A percentile compares a stretch with the other conserved stretches of the same genome.
Conservation (phyloP, 1,284 basidiomycete species). For the Lignosus rhinocerotis region DNA sequence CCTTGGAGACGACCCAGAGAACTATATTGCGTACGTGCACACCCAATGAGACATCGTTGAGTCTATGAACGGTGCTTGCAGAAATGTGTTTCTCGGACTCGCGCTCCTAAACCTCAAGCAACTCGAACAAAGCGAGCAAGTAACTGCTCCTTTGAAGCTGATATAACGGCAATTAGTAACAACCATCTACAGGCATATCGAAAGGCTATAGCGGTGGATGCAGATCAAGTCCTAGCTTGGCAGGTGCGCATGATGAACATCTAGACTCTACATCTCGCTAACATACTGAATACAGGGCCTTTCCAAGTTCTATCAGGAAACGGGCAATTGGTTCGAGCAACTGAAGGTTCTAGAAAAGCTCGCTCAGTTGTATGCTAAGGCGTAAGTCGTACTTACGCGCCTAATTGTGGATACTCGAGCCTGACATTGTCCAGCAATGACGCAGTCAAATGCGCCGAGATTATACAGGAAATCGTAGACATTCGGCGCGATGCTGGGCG, state of each 20-base stretch:
- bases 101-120: conserved; percentile 75
- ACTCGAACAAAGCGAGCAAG: conserved; percentile 78
- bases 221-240: conserved; percentile 72
- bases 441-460: conserved; percentile 76
- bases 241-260: conserved; percentile 51
- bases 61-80: conserved; percentile 33
- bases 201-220: conserved; percentile 67
- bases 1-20: conserved; percentile 72
- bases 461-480: conserved; percentile 76
- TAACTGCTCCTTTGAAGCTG: conserved; percentile 41
- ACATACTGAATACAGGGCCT: conserved; percentile 53
- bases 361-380: conserved; percentile 54
- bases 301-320: conserved; percentile 71
- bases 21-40: conserved; percentile 77
- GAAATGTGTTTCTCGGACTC: conserved; percentile 82
- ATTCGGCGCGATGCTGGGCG: conserved; percentile 50
- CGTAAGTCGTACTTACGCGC: conserved; percentile 43
- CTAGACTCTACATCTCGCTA: background rate
- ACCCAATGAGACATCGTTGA: background rate
- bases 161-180: conserved; percentile 3
- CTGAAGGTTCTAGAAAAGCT: conserved; percentile 52
- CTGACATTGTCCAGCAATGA: conserved; percentile 57
- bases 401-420: background rate
- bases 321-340: conserved; percentile 62
- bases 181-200: conserved; percentile 60